Base-by-base conservation (phyloP, 1,284 basidiomycete genomes). In the Salmacisia buchloeana region DNA sequence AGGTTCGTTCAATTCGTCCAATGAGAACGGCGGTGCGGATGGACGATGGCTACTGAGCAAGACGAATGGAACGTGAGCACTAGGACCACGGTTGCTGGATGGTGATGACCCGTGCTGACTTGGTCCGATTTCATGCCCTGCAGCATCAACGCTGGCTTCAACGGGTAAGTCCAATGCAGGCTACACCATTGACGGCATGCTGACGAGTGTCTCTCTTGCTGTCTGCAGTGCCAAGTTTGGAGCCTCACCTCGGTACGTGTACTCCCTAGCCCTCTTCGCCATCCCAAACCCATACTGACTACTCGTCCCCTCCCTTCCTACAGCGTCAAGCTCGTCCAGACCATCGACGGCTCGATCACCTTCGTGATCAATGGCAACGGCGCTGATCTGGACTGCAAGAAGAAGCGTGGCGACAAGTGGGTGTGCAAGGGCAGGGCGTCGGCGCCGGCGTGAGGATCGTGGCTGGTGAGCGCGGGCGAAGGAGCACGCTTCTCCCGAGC, bases 181-280 rank as follows among this genome's bases (percentile, higher is more conserved):
- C n/a, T n/a, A n/a, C n/a, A n/a, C n/a, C n/a, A n/a, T n/a, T n/a
- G n/a, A n/a, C n/a, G n/a, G n/a, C n/a, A n/a, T n/a, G n/a, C n/a
- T n/a, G n/a, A n/a, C n/a, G n/a, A n/a, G n/a, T n/a, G n/a, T n/a
- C n/a, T n/a, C n/a, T n/a, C n/a, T n/a, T n/a, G n/a, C n/a, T n/a
- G n/a, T n/a, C n/a, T n/a, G n/a, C 45, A 49, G 45, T 25, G 25
- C 18, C n/a, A 49, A 54, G 29, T 54, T 54, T 18, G 49, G 49
- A 12, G 49, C 49, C 3, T 54, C 49, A 25, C 49, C 49, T 31
- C 25, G 29, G 49, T 54, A 31, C 31, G 49, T 54, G 23, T 4
- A 21, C 39, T 21, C 39, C 39, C 39, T n/a, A n/a, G n/a, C n/a
- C n/a, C n/a, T n/a, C n/a, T n/a, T n/a, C n/a, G n/a, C n/a, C n/a